phyloP scores from a whole-genome alignment of 177 flowering plant genomes.

The Vitis hybrid region DNA sequence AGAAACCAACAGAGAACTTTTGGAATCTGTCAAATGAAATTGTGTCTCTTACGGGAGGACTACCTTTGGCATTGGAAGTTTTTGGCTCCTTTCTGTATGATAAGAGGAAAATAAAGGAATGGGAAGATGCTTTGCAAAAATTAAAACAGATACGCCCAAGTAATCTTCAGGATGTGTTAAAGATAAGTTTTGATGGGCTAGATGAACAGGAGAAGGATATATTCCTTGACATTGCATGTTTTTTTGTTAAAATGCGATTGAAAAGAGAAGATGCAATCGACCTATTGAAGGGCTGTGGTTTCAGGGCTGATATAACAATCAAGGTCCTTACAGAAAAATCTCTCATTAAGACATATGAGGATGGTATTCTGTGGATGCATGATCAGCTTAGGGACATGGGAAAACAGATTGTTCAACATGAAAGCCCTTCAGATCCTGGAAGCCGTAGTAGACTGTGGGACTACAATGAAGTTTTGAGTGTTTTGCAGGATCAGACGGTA shows the following conservation, averaged over 20 bases:
- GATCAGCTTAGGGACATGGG: conserved; percentile 64
- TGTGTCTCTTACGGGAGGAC: conserved; percentile 29
- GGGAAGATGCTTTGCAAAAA: conserved; percentile 40
- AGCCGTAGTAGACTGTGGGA: conserved; percentile 56
- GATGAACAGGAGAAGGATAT: conserved; percentile 35
- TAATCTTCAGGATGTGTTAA: conserved; percentile 33
- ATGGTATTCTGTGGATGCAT: conserved; percentile 44
- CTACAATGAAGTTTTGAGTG: conserved; percentile 27
- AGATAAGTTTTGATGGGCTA: conserved; percentile 47
- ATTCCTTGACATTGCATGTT: conserved; percentile 59
- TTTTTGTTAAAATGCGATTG: conserved; percentile 33
- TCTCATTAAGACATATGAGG: conserved; percentile 34
- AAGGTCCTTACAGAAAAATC: conserved; percentile 29
- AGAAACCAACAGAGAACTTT: conserved; percentile 23
- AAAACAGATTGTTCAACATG: conserved; percentile 38
- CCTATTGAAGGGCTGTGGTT: conserved; percentile 39
- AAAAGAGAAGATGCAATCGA: conserved; percentile 27
- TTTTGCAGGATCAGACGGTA: conserved; percentile 32
- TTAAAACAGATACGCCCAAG: conserved; percentile 28
- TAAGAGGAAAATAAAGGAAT: conserved; percentile 32
- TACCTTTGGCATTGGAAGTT: conserved; percentile 60
- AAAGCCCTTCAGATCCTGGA: conserved; percentile 31
- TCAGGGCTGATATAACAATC: conserved; percentile 28
- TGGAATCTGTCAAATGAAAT: conserved; percentile 26
- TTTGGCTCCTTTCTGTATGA: conserved; percentile 42